Evolutionary conservation across 2,329 filamentous ascomycete species (phyloP), one percentile per base, ranked within the genome.

Genomic region (Plenodomus lindquistii): DNA sequence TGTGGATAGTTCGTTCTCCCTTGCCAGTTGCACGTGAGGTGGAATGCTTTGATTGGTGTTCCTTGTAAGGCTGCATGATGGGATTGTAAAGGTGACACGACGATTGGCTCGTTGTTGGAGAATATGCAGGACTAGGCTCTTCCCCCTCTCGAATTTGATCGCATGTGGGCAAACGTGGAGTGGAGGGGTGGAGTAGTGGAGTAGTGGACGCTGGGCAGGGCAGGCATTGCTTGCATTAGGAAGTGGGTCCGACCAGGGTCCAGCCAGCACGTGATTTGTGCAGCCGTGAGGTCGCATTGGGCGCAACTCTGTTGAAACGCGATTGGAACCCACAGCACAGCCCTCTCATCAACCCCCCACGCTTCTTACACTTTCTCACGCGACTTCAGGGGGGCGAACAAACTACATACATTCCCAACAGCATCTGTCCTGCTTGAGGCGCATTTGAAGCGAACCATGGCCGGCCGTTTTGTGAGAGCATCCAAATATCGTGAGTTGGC

Each of bases 401-500:
- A 9, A 9, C 35, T 37, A 37, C 35, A 8, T 16, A 37, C 35
- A 37, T 37, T 37, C 35, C 35, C 15, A n/a, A 37, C 35, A 37
- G 16, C 16, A 37, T 20, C 35, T 18, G 35, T 20, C 4, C 35
- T 19, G 15, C 35, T 6, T 4, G 35, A 22, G 11, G 29, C 40
- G 42, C 50, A 51, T 4, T 31, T 31, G 27, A 31, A 31, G 4
- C 11, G 9, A 8, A 56, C 49, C 46, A 89, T 89, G 85, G 82
- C 85, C 63, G 85, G 85, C 67, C 83, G 85, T 70, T 89, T 89
- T 73, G 86, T 88, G 69, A 82, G 85, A 75, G 82, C 85, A 62
- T 88, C 85, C 68, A 89, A 89, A 73, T 89, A 88, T 75, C 84
- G 86, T 87, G 74, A 77, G 54, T 58, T 49, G 35, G 44, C 40